Conservation (phyloP, 176 grass and related monocot genomes). For the Aegilops bicornis region DNA sequence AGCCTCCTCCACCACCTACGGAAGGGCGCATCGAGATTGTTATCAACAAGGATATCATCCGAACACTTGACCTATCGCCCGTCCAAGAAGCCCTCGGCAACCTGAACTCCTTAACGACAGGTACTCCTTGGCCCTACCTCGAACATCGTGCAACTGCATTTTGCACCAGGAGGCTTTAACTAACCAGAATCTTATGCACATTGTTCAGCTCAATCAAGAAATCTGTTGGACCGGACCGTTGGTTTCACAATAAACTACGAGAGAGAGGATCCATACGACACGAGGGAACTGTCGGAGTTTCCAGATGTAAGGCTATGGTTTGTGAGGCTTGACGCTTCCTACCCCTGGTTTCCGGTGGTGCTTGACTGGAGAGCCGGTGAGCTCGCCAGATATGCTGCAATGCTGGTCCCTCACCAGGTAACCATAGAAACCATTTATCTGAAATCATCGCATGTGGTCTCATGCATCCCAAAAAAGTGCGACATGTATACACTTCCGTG, state of each 20-base stretch:
- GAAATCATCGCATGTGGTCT: background rate
- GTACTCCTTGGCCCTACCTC: conserved; percentile 21
- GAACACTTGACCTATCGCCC: conserved; percentile 53
- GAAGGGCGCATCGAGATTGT: conserved; percentile 70
- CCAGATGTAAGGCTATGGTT: conserved; percentile 89
- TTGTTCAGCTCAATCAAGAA: conserved; percentile 54
- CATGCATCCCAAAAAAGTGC: rapidly evolving
- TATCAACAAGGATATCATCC: conserved; percentile 58
- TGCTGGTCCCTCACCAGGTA: conserved; percentile 97
- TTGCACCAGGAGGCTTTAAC: background rate
- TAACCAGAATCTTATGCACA: background rate
- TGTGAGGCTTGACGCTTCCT: conserved; percentile 76
- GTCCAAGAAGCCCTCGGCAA: conserved; percentile 47
- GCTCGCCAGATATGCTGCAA: conserved; percentile 82
- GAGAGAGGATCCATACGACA: conserved; percentile 75
- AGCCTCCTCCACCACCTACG: conserved; percentile 67
- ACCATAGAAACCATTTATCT: background rate
- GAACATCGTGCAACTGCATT: background rate
- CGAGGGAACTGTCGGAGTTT: conserved; percentile 68
- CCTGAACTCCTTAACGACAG: conserved; percentile 37
- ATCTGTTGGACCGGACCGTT: conserved; percentile 62
- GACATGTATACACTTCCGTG: background rate
- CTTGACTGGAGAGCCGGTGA: conserved; percentile 96
- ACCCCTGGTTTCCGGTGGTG: conserved; percentile 90
- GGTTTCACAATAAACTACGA: conserved; percentile 91